phyloP scores from a whole-genome alignment of 352 stramenopile species.

The Hyaloperonospora arabidopsidis region DNA sequence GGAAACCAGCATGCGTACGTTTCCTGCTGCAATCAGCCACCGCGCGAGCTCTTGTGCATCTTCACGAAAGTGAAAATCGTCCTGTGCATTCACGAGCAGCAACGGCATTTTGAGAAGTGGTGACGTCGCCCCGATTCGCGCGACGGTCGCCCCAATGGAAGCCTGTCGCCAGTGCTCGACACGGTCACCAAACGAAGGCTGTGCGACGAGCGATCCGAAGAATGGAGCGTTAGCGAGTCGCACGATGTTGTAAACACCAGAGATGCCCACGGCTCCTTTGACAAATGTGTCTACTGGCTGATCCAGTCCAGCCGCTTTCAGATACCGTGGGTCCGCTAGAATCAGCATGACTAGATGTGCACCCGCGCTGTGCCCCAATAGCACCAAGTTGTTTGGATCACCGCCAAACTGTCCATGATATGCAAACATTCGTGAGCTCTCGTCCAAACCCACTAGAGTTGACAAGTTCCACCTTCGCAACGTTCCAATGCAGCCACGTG shows the following conservation, averaged over 20 bases:
- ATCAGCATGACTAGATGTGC: slow-evolving; percentile 72
- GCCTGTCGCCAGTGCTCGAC: slow-evolving; percentile 65
- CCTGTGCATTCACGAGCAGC: slow-evolving; percentile 54
- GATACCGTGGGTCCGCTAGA: slow-evolving; percentile 46
- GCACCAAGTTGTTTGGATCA: slow-evolving; percentile 45
- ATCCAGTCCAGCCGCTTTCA: slow-evolving; percentile 32
- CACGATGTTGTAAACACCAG: slow-evolving; percentile 82
- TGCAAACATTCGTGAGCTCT: slow-evolving; percentile 8
- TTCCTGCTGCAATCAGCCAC: slow-evolving; percentile 50
- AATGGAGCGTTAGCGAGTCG: slow-evolving; percentile 63
- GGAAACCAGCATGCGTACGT: slow-evolving; percentile 27
- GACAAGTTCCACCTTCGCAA: slow-evolving; percentile 43
- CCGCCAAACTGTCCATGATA: slow-evolving; percentile 51
- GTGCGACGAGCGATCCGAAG: slow-evolving; percentile 59
- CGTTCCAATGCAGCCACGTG: slow-evolving; percentile 56
- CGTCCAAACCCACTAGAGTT: background rate
- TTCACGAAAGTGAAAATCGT: slow-evolving; percentile 79
- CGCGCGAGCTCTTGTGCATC: slow-evolving; percentile 53
- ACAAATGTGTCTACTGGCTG: slow-evolving; percentile 32
- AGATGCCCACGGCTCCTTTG: slow-evolving; percentile 60
- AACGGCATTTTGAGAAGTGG: slow-evolving; percentile 46
- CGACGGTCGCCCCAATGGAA: slow-evolving; percentile 44
- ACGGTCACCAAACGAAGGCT: slow-evolving; percentile 60
- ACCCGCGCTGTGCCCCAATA: slow-evolving; percentile 73
- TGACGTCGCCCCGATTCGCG: slow-evolving; percentile 29